Conservation (phyloP, 768 basidiomycete species). For the Lactarius sp. region DNA sequence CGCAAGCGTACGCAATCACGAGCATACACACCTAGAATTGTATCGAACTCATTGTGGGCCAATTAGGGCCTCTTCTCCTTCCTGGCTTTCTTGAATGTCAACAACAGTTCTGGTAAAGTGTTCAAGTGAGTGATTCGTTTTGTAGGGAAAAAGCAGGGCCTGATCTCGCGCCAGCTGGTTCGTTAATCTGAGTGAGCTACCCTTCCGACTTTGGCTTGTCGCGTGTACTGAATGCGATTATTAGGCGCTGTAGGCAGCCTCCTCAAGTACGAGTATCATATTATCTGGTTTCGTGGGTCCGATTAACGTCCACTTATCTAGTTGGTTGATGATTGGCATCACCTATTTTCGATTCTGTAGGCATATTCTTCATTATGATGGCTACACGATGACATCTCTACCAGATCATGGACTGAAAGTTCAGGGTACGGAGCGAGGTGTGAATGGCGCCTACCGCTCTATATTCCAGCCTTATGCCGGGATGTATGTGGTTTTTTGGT, state of each 20-base stretch:
- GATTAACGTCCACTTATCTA: conserved; percentile 4
- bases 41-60: neutral
- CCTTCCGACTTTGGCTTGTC: neutral
- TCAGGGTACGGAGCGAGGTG: conserved; percentile 4
- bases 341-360: conserved; percentile 26
- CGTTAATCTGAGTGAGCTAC: conserved; percentile 18
- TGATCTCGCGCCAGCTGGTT: conserved; percentile 20
- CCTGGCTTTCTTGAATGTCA: conserved; percentile 22
- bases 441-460: conserved; percentile 17
- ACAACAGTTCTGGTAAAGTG: conserved; percentile 15
- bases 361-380: neutral
- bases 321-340: conserved; percentile 25
- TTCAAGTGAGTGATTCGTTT: conserved; percentile 13
- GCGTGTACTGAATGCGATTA: neutral
- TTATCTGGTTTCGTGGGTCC: neutral
- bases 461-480: conserved; percentile 25
- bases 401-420: conserved; percentile 23
- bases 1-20: conserved; percentile 4
- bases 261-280: conserved; percentile 20
- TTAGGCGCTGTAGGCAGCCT: conserved; percentile 24
- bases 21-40: neutral
- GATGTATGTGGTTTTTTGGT: conserved; percentile 25
- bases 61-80: conserved; percentile 21
- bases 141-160: neutral
- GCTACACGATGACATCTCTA: neutral